These are phyloP conservation scores for Russula brevipes DNA, from an alignment of 768 basidiomycete genomes.

Conservation along the genomic window DNA sequence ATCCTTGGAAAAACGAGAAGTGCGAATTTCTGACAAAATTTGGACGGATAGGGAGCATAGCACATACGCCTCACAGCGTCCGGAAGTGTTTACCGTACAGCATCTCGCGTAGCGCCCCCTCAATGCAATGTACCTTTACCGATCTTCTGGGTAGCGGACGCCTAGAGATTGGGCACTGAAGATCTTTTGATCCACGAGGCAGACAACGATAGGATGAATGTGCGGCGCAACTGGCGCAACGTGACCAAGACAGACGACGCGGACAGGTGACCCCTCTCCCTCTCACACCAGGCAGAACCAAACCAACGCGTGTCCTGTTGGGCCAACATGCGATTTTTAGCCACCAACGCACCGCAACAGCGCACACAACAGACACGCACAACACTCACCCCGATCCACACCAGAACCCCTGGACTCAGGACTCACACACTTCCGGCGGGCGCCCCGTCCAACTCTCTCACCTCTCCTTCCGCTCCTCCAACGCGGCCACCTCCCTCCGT, in stretches of 20 bases:
- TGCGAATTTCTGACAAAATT: too few relatives aligned
- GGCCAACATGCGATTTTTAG: neutral
- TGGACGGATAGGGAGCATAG: too few relatives aligned
- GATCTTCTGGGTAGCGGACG: neutral
- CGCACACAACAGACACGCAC: neutral
- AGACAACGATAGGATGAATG: neutral
- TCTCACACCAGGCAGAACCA: neutral
- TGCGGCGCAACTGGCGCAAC: neutral
- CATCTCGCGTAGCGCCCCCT: too few relatives aligned
- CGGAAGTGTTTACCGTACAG: too few relatives aligned
- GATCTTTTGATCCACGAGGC: neutral
- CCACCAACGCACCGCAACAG: neutral
- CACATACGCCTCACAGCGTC: too few relatives aligned
- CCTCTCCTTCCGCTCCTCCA: neutral
- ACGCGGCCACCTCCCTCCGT: slow-evolving; percentile 18
- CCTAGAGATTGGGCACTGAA: neutral
- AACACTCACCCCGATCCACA: slow-evolving; percentile 1
- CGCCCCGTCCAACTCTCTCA: neutral
- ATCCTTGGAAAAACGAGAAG: too few relatives aligned
- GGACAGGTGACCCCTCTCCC: neutral
- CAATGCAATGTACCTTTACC: neutral
- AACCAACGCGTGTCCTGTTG: slow-evolving; percentile 1
- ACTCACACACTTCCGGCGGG: neutral
- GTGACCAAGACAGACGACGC: neutral
- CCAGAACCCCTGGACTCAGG: neutral